These are phyloP conservation scores for Salvia splendens DNA, from an alignment of 257 asterid genomes.

Conservation along the genomic window DNA sequence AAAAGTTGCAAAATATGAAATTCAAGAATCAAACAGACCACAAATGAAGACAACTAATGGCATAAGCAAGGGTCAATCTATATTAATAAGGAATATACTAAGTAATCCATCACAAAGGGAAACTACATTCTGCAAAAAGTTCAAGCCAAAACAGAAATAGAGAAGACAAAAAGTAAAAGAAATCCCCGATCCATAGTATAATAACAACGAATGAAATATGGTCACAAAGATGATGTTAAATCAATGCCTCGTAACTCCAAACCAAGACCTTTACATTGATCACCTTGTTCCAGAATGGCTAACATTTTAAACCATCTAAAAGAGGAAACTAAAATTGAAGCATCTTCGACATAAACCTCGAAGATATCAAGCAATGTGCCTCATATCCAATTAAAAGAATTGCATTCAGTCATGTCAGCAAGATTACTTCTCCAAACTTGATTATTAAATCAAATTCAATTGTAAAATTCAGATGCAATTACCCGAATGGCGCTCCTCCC, in stretches of 20 bases:
- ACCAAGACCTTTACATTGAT: neutral
- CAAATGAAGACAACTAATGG: neutral
- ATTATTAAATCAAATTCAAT: constrained; percentile 3
- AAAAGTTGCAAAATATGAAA: neutral
- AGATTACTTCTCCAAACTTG: neutral
- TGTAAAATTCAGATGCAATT: constrained; percentile 2
- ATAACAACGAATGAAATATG: neutral
- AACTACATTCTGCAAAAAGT: neutral
- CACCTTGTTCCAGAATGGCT: neutral
- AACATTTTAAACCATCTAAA: neutral
- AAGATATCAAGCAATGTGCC: neutral
- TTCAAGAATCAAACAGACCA: neutral
- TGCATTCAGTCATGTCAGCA: neutral
- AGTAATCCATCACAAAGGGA: neutral
- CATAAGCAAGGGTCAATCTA: neutral
- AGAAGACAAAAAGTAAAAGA: neutral
- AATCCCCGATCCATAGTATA: neutral
- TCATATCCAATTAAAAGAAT: neutral
- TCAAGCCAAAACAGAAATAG: neutral
- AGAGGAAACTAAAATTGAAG: neutral
- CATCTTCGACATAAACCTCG: neutral
- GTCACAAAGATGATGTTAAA: neutral
- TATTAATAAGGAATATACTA: neutral
- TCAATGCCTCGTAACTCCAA: neutral
- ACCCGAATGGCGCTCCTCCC: constrained; percentile 97